Evolutionary conservation across 2,329 filamentous ascomycete genomes (phyloP).

Genomic region (Cryoendolithus antarcticus): DNA sequence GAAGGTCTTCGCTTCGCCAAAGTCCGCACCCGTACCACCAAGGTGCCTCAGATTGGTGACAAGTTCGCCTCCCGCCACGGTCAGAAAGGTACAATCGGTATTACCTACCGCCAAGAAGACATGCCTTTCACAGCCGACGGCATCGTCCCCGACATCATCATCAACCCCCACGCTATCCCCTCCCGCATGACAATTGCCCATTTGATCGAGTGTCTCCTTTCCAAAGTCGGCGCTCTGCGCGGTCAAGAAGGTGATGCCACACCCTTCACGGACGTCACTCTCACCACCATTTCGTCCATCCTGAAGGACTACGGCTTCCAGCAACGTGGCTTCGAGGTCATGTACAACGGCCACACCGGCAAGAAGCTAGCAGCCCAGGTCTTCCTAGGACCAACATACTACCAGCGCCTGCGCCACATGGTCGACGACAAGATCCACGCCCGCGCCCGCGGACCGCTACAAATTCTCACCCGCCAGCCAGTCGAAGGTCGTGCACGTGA

Average conservation of each 20-base stretch:
- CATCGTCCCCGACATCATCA: slow-evolving; percentile 87
- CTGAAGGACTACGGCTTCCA: slow-evolving; percentile 87
- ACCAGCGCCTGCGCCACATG: slow-evolving; percentile 97
- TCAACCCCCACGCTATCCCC: slow-evolving; percentile 98
- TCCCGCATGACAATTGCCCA: slow-evolving; percentile 99
- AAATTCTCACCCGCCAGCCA: slow-evolving; percentile 93
- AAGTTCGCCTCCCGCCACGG: slow-evolving; percentile 99
- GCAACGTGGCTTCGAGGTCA: slow-evolving; percentile 90
- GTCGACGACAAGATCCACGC: slow-evolving; percentile 99
- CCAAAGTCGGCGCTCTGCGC: slow-evolving; percentile 86
- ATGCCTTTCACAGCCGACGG: slow-evolving; percentile 96
- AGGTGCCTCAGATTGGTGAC: slow-evolving; percentile 96
- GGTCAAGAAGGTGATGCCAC: slow-evolving; percentile 96
- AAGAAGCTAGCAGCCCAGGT: slow-evolving; percentile 87
- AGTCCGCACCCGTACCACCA: slow-evolving; percentile 91
- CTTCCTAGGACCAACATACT: slow-evolving; percentile 96
- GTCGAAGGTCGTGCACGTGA: slow-evolving; percentile 97
- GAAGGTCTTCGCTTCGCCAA: slow-evolving; percentile 95
- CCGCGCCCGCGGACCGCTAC: slow-evolving; percentile 88
- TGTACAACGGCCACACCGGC: slow-evolving; percentile 98
- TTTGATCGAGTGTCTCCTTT: slow-evolving; percentile 96
- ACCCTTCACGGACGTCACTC: slow-evolving; percentile 94
- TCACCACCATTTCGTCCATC: slow-evolving; percentile 79
- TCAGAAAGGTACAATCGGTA: slow-evolving; percentile 98
- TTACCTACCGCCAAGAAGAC: slow-evolving; percentile 93